Conservation (phyloP, 2,329 filamentous ascomycete genomes). For the Pestalotiopsis sp. region DNA sequence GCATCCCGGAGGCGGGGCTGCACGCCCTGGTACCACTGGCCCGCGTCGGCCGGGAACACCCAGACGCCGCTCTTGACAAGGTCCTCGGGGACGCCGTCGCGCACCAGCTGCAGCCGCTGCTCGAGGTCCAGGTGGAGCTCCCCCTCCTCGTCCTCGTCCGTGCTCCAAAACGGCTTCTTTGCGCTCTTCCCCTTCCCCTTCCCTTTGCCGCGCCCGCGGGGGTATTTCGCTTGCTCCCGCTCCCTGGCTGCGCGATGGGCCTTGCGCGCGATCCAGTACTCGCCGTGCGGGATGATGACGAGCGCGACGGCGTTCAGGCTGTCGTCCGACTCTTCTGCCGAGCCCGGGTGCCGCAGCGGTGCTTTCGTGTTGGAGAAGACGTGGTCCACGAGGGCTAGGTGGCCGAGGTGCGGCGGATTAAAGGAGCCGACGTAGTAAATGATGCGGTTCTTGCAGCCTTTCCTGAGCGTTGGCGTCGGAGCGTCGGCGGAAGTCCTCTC, state of each 20-base stretch:
- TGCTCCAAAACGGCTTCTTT: no score
- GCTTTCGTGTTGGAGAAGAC: constrained; percentile 24
- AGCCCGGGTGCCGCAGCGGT: background rate
- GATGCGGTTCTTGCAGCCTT: constrained; percentile 23
- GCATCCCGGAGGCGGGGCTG: background rate
- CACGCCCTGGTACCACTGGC: constrained; percentile 3
- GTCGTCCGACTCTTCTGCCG: background rate
- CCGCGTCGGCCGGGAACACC: constrained; percentile 7
- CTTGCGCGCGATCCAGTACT: constrained; percentile 10
- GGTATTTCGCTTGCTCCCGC: background rate
- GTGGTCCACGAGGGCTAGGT: constrained; percentile 34
- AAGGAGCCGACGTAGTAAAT: constrained; percentile 40
- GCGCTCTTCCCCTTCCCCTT: background rate
- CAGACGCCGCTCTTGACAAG: background rate
- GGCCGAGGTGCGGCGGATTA: constrained; percentile 40
- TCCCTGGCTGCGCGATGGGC: background rate
- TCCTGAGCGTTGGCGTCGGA: constrained; percentile 10
- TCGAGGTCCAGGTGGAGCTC: background rate
- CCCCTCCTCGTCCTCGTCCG: background rate
- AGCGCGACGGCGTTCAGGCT: constrained; percentile 1
- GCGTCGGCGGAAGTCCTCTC: background rate
- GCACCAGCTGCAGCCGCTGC: background rate
- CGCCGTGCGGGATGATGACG: constrained; percentile 8
- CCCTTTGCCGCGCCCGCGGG: background rate
- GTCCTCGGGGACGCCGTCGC: background rate